A percentile compares a stretch with the other conserved stretches of the same genome.
phyloP scores from a whole-genome alignment of 176 grass and related monocot genomes.

The Rhipidocladum racemiflorum region DNA sequence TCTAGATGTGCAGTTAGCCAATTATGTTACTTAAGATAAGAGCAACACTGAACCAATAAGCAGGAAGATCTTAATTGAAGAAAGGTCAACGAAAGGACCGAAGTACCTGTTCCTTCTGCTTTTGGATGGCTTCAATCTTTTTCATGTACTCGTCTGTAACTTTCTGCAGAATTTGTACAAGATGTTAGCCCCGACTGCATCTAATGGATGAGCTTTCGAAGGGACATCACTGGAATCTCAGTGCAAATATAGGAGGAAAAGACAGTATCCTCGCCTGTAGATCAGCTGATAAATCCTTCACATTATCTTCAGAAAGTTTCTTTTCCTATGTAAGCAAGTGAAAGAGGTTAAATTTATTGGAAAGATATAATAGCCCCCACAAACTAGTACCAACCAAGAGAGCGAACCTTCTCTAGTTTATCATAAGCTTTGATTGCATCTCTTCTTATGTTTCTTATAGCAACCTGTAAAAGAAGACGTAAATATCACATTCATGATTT shows the following conservation, averaged over 20 bases:
- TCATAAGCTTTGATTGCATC: constrained; percentile 92
- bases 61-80: not conserved
- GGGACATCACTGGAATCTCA: not conserved
- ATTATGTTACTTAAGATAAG: not conserved
- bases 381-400: constrained; percentile 26
- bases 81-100: not conserved
- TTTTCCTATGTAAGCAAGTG: constrained; percentile 62
- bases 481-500: not conserved
- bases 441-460: constrained; percentile 92
- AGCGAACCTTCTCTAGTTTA: constrained; percentile 94
- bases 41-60: not conserved
- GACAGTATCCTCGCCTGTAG: constrained; percentile 41
- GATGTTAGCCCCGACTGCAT: constrained; percentile 23
- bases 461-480: constrained; percentile 52
- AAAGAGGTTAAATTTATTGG: constrained; percentile 4
- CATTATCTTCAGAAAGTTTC: constrained; percentile 91
- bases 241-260: not conserved
- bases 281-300: constrained; percentile 74
- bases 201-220: constrained; percentile 18
- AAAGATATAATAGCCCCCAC: not conserved
- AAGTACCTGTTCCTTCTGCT: constrained; percentile 66
- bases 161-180: constrained; percentile 67
- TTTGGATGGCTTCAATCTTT: constrained; percentile 74
- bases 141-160: constrained; percentile 84
- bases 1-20: not conserved